phyloP scores from a whole-genome alignment of 1,284 basidiomycete species.

The Lentinus polychrous region DNA sequence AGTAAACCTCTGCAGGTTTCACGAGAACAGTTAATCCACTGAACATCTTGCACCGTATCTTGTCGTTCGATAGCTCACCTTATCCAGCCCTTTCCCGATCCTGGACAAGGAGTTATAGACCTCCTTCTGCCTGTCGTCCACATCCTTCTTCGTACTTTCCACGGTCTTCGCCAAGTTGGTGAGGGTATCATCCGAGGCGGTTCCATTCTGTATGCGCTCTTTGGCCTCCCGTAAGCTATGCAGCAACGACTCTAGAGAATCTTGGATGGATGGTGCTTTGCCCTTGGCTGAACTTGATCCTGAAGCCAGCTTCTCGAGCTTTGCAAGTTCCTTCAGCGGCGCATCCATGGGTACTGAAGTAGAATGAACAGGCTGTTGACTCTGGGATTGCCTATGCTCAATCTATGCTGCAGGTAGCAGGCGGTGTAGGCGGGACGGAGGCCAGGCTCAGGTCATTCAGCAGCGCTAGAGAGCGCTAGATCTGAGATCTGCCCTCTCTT shows the following conservation, averaged over 20 bases:
- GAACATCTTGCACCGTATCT: neutral
- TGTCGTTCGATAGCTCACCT: slow-evolving; percentile 42
- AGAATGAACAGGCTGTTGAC: neutral
- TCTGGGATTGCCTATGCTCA: no score
- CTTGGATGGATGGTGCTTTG: slow-evolving; percentile 50
- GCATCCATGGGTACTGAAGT: slow-evolving; percentile 46
- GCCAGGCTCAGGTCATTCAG: neutral
- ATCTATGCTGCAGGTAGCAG: neutral
- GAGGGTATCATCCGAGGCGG: slow-evolving; percentile 47
- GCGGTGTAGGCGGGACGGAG: neutral
- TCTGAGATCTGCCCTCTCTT: slow-evolving; percentile 3
- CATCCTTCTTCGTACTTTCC: slow-evolving; percentile 71
- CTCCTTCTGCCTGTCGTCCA: slow-evolving; percentile 85
- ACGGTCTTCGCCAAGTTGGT: slow-evolving; percentile 50
- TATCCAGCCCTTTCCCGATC: slow-evolving; percentile 83
- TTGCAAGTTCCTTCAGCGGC: slow-evolving; percentile 66
- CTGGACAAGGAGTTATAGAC: slow-evolving; percentile 71
- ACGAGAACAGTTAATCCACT: slow-evolving; percentile 7
- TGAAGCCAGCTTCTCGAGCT: slow-evolving; percentile 58
- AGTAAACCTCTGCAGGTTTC: slow-evolving; percentile 55
- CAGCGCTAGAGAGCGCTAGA: neutral
- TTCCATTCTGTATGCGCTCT: slow-evolving; percentile 46
- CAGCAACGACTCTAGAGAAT: slow-evolving; percentile 67
- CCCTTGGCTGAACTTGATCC: slow-evolving; percentile 33
- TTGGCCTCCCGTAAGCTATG: slow-evolving; percentile 53